Percentiles rank a stretch among this genome's conserved stretches.
These are phyloP conservation scores for Amylocarpus encephaloides DNA, from an alignment of 2,329 filamentous ascomycete species.

Conservation along the genomic window DNA sequence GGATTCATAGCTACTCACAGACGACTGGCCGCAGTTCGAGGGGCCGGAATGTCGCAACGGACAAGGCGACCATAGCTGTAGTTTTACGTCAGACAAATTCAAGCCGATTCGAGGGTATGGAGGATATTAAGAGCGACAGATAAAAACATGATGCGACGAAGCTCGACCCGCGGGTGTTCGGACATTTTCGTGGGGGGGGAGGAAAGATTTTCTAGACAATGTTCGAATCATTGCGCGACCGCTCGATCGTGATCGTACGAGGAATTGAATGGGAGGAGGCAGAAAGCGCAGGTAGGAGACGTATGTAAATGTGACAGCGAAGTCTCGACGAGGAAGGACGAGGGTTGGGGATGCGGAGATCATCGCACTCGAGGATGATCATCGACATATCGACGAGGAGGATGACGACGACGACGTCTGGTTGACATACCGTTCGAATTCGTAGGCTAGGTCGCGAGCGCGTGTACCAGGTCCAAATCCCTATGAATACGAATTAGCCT, in stretches of 20 bases:
- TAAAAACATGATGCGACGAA: constrained; percentile 22
- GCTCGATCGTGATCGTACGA: constrained; percentile 33
- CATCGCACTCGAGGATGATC: constrained; percentile 34
- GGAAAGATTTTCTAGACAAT: constrained; percentile 26
- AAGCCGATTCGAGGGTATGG: constrained; percentile 16
- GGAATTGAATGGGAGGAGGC: constrained; percentile 32
- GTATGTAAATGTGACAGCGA: constrained; percentile 38
- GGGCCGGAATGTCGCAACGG: constrained; percentile 95
- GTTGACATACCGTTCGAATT: constrained; percentile 99
- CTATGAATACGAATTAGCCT: constrained; percentile 12
- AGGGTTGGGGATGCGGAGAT: constrained; percentile 29
- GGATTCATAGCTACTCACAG: constrained; percentile 61
- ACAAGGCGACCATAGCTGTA: constrained; percentile 92
- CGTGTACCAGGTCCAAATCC: constrained; percentile 98
- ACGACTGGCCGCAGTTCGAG: constrained; percentile 85
- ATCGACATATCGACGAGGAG: constrained; percentile 37
- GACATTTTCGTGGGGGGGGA: constrained; percentile 23
- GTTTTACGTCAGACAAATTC: constrained; percentile 25
- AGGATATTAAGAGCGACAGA: constrained; percentile 22
- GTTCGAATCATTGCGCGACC: constrained; percentile 30
- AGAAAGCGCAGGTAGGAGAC: constrained; percentile 36
- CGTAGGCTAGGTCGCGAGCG: constrained; percentile 98
- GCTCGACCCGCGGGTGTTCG: constrained; percentile 24
- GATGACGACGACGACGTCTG: constrained; percentile 31
- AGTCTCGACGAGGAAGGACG: constrained; percentile 37